Evolutionary conservation across 139 green algal genomes (phyloP).

Genomic region (Bryopsis sp.): DNA sequence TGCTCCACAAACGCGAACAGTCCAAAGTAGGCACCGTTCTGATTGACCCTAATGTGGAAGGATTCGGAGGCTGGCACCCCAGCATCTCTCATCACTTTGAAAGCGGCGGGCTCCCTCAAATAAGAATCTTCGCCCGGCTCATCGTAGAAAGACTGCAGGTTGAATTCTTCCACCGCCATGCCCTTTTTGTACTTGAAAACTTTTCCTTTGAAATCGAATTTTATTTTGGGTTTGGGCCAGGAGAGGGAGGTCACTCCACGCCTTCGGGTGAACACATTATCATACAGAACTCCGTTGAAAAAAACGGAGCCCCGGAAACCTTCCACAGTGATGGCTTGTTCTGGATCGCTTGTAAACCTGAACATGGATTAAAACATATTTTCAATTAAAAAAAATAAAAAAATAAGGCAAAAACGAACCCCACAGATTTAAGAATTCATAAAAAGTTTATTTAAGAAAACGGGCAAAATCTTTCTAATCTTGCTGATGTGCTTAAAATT

Average conservation of each 20-base stretch:
- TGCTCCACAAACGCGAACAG: slow-evolving; percentile 59
- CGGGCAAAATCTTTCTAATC: too few relatives aligned
- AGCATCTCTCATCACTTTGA: slow-evolving; percentile 26
- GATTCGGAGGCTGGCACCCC: slow-evolving; percentile 39
- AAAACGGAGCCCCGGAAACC: slow-evolving; percentile 27
- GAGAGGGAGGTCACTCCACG: slow-evolving; percentile 45
- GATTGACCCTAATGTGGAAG: slow-evolving; percentile 52
- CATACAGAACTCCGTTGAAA: slow-evolving; percentile 51
- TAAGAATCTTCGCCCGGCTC: slow-evolving; percentile 33
- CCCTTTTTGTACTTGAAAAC: slow-evolving; percentile 11
- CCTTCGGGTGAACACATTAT: slow-evolving; percentile 38
- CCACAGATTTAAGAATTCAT: too few relatives aligned
- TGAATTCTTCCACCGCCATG: slow-evolving; percentile 31
- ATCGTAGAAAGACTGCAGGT: slow-evolving; percentile 30
- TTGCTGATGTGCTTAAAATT: too few relatives aligned
- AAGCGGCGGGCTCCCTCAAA: slow-evolving; percentile 42
- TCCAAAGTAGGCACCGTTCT: slow-evolving; percentile 68
- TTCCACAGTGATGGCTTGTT: slow-evolving; percentile 22
- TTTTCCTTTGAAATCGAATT: slow-evolving; percentile 29
- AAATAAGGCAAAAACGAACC: too few relatives aligned
- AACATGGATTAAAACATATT: too few relatives aligned
- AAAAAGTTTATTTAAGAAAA: too few relatives aligned
- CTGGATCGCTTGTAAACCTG: slow-evolving; percentile 23
- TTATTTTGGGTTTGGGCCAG: slow-evolving; percentile 79
- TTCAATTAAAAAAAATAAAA: too few relatives aligned